A percentile compares a stretch with the other conserved stretches of the same genome.
Evolutionary conservation across 148 eudicot species (phyloP).

Genomic region (Rhododendron kiyosumense): DNA sequence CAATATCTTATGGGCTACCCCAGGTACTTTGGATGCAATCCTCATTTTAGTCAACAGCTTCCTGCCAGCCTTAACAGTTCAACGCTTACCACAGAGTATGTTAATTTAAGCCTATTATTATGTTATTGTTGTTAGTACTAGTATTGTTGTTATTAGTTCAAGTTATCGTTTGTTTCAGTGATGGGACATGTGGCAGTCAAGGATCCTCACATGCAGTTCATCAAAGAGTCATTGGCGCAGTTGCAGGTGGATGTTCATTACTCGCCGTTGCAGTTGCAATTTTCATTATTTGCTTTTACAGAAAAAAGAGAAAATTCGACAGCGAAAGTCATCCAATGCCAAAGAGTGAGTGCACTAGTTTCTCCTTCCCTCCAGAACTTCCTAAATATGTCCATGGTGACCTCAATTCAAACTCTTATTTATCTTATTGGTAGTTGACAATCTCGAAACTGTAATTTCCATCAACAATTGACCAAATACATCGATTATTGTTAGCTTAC

Average conservation of each 20-base stretch:
- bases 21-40: slow-evolving; percentile 45
- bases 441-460: background rate
- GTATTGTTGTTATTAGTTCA: background rate
- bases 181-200: slow-evolving; percentile 24
- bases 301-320: slow-evolving; percentile 17
- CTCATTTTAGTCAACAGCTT: slow-evolving; percentile 21
- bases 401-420: background rate
- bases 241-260: slow-evolving; percentile 21
- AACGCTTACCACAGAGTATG: slow-evolving; percentile 40
- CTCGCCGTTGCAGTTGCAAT: slow-evolving; percentile 12
- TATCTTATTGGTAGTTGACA: background rate
- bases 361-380: background rate
- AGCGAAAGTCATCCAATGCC: slow-evolving; percentile 18
- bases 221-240: slow-evolving; percentile 20
- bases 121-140: background rate
- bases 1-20: background rate
- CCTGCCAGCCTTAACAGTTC: slow-evolving; percentile 24
- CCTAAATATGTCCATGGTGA: background rate
- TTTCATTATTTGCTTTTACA: slow-evolving; percentile 21
- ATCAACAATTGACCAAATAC: background rate
- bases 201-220: slow-evolving; percentile 14
- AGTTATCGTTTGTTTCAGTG: slow-evolving; percentile 14
- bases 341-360: slow-evolving; percentile 31
- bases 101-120: background rate
- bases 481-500: background rate